phyloP scores from a whole-genome alignment of 2,329 filamentous ascomycete genomes.

The Paecilomyces variotii region DNA sequence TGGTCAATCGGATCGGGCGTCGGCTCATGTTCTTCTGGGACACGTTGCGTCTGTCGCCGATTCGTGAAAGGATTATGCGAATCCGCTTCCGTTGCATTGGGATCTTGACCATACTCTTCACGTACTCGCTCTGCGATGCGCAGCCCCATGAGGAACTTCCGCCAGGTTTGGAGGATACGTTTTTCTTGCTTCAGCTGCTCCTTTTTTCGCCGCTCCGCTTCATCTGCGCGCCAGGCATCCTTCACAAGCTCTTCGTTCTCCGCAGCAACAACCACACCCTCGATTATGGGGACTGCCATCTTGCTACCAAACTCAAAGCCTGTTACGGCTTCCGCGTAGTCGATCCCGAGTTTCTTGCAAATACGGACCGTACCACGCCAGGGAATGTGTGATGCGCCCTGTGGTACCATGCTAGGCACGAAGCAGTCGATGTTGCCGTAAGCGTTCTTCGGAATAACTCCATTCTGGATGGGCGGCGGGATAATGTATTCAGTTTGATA shows the following conservation, averaged over 20 bases:
- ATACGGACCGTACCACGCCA: slow-evolving; percentile 68
- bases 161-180: slow-evolving; percentile 67
- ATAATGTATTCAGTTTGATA: slow-evolving; percentile 96
- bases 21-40: slow-evolving; percentile 6
- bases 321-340: slow-evolving; percentile 89
- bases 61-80: slow-evolving; percentile 29
- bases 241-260: slow-evolving; percentile 69
- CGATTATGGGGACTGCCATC: slow-evolving; percentile 85
- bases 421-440: slow-evolving; percentile 98
- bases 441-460: slow-evolving; percentile 83
- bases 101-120: slow-evolving; percentile 60
- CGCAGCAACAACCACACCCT: slow-evolving; percentile 78
- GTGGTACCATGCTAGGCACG: slow-evolving; percentile 83
- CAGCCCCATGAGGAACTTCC: slow-evolving; percentile 77
- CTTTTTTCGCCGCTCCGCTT: slow-evolving; percentile 64
- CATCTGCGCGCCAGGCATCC: slow-evolving; percentile 71
- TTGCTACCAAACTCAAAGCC: slow-evolving; percentile 95
- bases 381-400: slow-evolving; percentile 75
- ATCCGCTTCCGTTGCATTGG: slow-evolving; percentile 17
- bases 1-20: slow-evolving; percentile 14
- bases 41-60: slow-evolving; percentile 6
- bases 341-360: slow-evolving; percentile 75
- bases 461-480: slow-evolving; percentile 73
- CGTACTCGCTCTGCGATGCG: slow-evolving; percentile 70
- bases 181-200: slow-evolving; percentile 78